Base-by-base conservation (phyloP, 2,329 filamentous ascomycete genomes). In the Blastomyces percursus region DNA sequence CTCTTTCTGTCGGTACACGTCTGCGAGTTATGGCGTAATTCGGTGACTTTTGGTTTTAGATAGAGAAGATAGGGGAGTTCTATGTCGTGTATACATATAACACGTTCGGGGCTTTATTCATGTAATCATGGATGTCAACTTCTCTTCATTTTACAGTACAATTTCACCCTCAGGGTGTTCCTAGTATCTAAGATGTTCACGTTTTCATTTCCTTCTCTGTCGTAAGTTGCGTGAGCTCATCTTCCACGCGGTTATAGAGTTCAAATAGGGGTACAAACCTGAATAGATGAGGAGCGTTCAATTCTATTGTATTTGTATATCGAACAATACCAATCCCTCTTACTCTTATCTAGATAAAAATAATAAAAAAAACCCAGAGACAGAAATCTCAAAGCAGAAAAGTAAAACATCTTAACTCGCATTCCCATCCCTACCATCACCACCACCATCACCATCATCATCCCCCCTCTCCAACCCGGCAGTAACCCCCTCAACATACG, bases 401-500 rank as follows among this genome's bases (percentile, higher is more conserved):
- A n/a, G 38, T 27, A 56, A 14, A 32, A 30, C 27, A 52, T 52
- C 50, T 16, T 30, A 30, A 52, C 50, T 52, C 16, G 32, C n/a
- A 44, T 24, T 58, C 38, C n/a, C 12, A 58, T 27, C 21, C 12
- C 35, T 35, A 42, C 35, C n/a, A 42, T n/a, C 16, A 30, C 24
- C 58, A 35, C 5, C 30, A 30, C 4, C 27, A 30, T 30, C 2
- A 48, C 24, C 42, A 19, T 11, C 44, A 21, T 51, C 58, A 48
- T 24, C 58, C 44, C 11, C 27, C 27, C 48, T 40, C 30, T 38
- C 76, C 66, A 78, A 68, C 9, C 71, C 75, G 44, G 70, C 71
- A 24, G 77, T 79, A 62, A 76, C 70, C 51, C 71, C 73, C 50
- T 75, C 74, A 38, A 79, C 78, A 71, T 78, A 80, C 58, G 74